Base-by-base conservation (phyloP, 495 filamentous ascomycete genomes). In the Hyaloscypha bicolor region DNA sequence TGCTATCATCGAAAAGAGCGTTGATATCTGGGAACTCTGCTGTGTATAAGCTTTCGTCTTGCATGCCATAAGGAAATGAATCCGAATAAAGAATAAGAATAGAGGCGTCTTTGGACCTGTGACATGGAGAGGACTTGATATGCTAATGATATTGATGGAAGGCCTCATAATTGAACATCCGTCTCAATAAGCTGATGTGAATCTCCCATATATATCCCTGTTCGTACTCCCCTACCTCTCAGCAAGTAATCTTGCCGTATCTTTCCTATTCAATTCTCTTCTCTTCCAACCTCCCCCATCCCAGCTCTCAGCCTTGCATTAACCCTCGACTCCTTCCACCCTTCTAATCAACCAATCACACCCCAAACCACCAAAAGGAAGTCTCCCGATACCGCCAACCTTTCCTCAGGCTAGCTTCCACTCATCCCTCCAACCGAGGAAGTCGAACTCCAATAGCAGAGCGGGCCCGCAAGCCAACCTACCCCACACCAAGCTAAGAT, bases 41-140 rank as follows among this genome's bases (percentile, higher is more conserved):
- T 73, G 69, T 73, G 68, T 73, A 68, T 71, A 66, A 60, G 65
- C 65, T 67, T 35, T 70, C 59, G 63, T 67, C 57, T 63, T 64
- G 65, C 69, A 71, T 70, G 71, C 53, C 69, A 63, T 61, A 66
- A 63, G 68, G 65, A 66, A 73, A 66, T 58, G 48, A 69, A 71
- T 60, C 53, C 32, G 19, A 64, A 67, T 60, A 60, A 67, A 59
- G 56, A 66, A 66, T 66, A 66, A 60, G 56, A 66, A 66, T 25
- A 65, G 19, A 6, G 30, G 56, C 30, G 35, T 59, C 35, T 31
- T 31, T 12, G 25, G 30, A n/a, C 6, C 2, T 19, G 56, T 59
- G 56, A 59, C 42, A 48, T 48, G 16, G 42, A 48, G 35, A 37
- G 16, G 9, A 14, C 4, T 19, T 48, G 9, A 14, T 4, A 48